Conservation (phyloP, 2,329 filamentous ascomycete species). For the Corynespora cassiicola region DNA sequence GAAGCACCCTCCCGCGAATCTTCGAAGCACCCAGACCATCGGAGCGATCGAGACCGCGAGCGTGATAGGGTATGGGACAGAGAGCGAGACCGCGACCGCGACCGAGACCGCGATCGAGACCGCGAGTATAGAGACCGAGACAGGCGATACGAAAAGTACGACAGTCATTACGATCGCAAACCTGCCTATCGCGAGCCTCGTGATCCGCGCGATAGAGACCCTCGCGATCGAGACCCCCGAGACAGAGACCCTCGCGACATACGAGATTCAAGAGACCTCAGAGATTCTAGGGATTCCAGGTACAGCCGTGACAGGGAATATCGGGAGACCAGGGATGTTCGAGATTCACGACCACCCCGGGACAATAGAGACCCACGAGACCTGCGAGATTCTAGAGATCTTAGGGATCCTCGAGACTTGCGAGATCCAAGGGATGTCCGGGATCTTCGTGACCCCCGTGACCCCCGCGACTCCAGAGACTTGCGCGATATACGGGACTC, state of each 20-base stretch:
- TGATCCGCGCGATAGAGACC: constrained; percentile 9
- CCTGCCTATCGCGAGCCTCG: constrained; percentile 1
- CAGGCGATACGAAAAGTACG: constrained; percentile 28
- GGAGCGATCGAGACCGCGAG: constrained; percentile 27
- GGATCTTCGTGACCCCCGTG: constrained; percentile 28
- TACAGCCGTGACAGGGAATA: constrained; percentile 22
- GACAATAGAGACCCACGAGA: constrained; percentile 29
- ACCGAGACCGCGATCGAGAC: constrained; percentile 40
- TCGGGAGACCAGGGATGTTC: constrained; percentile 11
- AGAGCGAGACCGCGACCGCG: constrained; percentile 41
- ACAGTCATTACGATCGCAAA: constrained; percentile 22
- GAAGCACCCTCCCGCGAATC: constrained; percentile 40
- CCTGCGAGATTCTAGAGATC: constrained; percentile 18
- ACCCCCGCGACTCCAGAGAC: constrained; percentile 18
- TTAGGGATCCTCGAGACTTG: constrained; percentile 28
- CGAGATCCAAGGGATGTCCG: constrained; percentile 16
- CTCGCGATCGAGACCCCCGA: constrained; percentile 10
- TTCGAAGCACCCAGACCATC: constrained; percentile 27
- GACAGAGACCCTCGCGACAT: constrained; percentile 32
- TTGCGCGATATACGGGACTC: constrained; percentile 22
- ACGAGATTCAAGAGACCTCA: constrained; percentile 13
- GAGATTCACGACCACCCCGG: constrained; percentile 11
- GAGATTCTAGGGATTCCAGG: constrained; percentile 16
- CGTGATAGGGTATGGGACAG: constrained; percentile 34
- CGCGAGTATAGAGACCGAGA: constrained; percentile 52